Conservation (phyloP, 2,329 filamentous ascomycete genomes). For the Microsporum audouinii region DNA sequence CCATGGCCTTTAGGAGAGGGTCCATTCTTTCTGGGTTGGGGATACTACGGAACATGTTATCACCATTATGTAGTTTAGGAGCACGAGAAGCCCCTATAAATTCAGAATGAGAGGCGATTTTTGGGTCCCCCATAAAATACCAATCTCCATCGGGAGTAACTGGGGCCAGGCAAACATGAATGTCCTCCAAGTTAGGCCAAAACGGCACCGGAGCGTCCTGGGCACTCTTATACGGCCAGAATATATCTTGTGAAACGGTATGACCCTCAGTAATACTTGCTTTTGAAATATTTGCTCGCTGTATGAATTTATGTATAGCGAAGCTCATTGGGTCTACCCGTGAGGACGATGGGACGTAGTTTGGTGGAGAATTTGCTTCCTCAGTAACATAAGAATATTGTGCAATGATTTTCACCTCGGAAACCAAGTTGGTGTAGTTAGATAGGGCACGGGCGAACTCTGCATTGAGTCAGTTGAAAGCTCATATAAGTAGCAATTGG, state of each 20-base stretch:
- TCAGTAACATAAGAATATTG: not conserved
- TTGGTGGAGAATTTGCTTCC: not conserved
- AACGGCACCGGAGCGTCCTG: not conserved
- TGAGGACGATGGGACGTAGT: not conserved
- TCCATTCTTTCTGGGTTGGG: constrained; percentile 3
- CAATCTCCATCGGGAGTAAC: not conserved
- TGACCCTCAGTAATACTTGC: not conserved
- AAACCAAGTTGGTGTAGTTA: not conserved
- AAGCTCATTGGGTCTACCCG: not conserved
- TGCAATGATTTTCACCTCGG: not conserved
- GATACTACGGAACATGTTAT: constrained; percentile 2
- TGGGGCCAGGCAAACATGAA: not conserved
- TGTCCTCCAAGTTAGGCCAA: not conserved
- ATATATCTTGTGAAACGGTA: not conserved
- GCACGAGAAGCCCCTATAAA: not conserved
- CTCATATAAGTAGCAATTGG: not conserved
- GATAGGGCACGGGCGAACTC: not conserved
- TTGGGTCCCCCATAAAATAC: not conserved
- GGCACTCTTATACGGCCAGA: not conserved
- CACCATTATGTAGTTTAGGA: not conserved
- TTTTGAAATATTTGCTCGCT: not conserved
- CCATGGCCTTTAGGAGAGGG: constrained; percentile 7
- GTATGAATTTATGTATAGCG: not conserved
- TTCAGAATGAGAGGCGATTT: not conserved
- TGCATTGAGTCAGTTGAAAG: not conserved